Conservation (phyloP, 1,139 yeast genomes). For the Kurtzmaniella quercitrusa region DNA sequence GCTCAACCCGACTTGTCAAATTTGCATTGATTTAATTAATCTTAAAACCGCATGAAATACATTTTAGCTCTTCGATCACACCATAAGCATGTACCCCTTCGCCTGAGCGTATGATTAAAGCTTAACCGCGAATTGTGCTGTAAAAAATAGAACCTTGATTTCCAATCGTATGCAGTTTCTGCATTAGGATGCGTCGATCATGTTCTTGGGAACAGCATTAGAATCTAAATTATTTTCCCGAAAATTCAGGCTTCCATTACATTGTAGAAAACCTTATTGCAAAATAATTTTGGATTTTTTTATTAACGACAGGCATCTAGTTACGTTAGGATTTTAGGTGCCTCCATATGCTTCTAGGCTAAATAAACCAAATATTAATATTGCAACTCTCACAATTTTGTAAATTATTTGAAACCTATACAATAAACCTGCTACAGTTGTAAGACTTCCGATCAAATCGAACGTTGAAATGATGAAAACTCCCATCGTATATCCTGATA, state of each 20-base stretch:
- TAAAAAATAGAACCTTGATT: not conserved
- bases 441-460: not conserved
- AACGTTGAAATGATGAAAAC: slow-evolving; percentile 3
- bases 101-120: not conserved
- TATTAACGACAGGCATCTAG: no score
- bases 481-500: slow-evolving; percentile 19
- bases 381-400: not conserved
- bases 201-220: not conserved
- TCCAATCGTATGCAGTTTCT: not conserved
- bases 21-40: not conserved
- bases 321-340: not conserved
- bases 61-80: not conserved
- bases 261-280: not conserved
- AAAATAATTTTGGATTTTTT: not conserved
- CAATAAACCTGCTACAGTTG: not conserved
- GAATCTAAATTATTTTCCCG: not conserved
- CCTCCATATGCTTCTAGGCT: not conserved
- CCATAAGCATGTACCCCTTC: slow-evolving; percentile 1
- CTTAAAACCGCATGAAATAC: not conserved
- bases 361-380: not conserved
- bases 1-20: not conserved
- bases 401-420: not conserved
- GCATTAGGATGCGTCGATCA: not conserved
- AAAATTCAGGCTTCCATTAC: not conserved
- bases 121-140: not conserved